These are phyloP conservation scores for Hypholoma fasciculare DNA, from an alignment of 768 basidiomycete genomes.

Conservation along the genomic window DNA sequence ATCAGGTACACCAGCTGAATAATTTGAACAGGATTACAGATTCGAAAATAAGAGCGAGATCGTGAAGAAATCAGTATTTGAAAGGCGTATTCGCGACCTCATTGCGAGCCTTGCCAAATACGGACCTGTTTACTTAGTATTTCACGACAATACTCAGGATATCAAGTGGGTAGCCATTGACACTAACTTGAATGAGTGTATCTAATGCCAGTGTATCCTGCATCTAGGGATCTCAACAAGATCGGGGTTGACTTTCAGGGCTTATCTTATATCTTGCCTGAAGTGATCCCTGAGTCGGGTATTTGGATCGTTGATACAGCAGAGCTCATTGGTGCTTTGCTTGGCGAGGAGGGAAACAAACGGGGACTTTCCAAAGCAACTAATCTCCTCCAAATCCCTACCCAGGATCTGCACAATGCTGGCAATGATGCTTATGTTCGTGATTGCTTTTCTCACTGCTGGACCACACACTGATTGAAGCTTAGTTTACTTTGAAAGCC, in stretches of 20 bases:
- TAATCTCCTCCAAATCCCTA: slow-evolving; percentile 57
- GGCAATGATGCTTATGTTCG: slow-evolving; percentile 85
- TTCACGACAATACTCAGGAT: slow-evolving; percentile 79
- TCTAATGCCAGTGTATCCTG: not conserved
- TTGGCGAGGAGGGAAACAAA: slow-evolving; percentile 57
- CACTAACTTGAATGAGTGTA: not conserved
- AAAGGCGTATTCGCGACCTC: slow-evolving; percentile 47
- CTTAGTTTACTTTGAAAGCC: slow-evolving; percentile 64
- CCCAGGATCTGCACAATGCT: slow-evolving; percentile 71
- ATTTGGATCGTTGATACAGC: slow-evolving; percentile 73
- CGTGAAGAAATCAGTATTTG: slow-evolving; percentile 52
- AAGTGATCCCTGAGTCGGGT: slow-evolving; percentile 47
- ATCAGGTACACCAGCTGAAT: not conserved
- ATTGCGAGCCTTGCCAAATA: slow-evolving; percentile 34
- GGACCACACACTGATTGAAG: not conserved
- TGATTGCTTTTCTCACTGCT: slow-evolving; percentile 3
- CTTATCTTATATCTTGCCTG: slow-evolving; percentile 58
- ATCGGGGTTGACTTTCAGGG: slow-evolving; percentile 55
- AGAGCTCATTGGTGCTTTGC: slow-evolving; percentile 72
- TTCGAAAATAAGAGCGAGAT: slow-evolving; percentile 61
- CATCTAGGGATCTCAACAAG: slow-evolving; percentile 52
- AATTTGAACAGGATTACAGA: slow-evolving; percentile 50
- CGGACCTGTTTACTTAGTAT: slow-evolving; percentile 75
- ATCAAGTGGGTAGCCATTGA: slow-evolving; percentile 52
- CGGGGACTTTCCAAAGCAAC: slow-evolving; percentile 62